Base-by-base conservation (phyloP, 495 filamentous ascomycete genomes). In the Penicillium egyptiacum region DNA sequence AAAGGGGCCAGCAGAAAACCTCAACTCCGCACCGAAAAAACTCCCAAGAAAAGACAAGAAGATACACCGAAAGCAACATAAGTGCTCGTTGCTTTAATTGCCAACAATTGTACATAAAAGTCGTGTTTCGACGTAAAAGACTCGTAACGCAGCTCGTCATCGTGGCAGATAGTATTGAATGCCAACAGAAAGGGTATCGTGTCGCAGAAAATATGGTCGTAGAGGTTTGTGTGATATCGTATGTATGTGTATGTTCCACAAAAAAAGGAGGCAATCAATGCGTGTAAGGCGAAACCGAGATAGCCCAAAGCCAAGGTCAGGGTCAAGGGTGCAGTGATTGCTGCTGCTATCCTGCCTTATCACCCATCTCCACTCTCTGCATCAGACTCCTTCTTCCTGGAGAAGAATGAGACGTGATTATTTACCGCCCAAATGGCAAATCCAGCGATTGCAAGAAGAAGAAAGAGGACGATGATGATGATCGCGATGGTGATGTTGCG, bases 401-500 rank as follows among this genome's bases (percentile, higher is more conserved):
- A 66, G 58, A 77, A 77, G 58, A 79, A 70, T 0, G 67, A 67
- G 49, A 79, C 63, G 20, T 70, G 75, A 63, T 79, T 75, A 43
- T 79, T 73, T 22, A 77, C 64, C 20, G 75, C 71, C 67, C 85
- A 90, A 75, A 91, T 90, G 53, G 79, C 81, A 65, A 86, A 88
- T 40, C 81, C 86, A 58, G 86, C 85, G 57, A 84, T 72, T 41
- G 85, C 86, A 25, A 92, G 82, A 44, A 90, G 68, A 69, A 90
- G 70, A 73, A 91, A 91, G 58, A 92, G 81, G 40, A 90, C 62
- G 73, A 92, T 90, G 72, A 92, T 86, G 73, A 92, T 92, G 70
- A 92, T 81, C 31, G 88, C 88, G 72, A 92, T 88, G 67, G 86
- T 81, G 74, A 89, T 81, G 82, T 92, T 92, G 77, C 84, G 74